These are phyloP conservation scores for Podila horticola DNA, from an alignment of 192 early-diverging fungal species.

Conservation along the genomic window DNA sequence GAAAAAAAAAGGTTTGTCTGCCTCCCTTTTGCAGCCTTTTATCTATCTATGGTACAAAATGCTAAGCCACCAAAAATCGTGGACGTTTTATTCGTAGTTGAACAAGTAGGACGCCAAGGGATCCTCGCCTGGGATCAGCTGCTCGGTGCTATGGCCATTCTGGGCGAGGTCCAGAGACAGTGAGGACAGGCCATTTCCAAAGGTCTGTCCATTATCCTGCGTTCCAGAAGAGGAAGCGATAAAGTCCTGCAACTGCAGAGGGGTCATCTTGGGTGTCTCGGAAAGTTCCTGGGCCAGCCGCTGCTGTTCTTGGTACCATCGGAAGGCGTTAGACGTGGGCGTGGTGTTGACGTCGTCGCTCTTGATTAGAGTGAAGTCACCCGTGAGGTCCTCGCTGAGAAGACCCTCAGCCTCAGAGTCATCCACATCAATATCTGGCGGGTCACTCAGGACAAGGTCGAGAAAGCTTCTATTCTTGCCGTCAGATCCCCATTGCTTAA, in stretches of 20 bases:
- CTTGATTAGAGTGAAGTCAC: not conserved
- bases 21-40: too few relatives aligned
- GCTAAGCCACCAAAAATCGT: too few relatives aligned
- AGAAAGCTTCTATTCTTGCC: slow-evolving; percentile 24
- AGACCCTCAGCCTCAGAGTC: slow-evolving; percentile 24
- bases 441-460: slow-evolving; percentile 46
- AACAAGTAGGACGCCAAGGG: slow-evolving; percentile 15
- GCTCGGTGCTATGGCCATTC: not conserved
- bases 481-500: slow-evolving; percentile 33
- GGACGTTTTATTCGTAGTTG: slow-evolving; percentile 4
- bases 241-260: slow-evolving; percentile 7
- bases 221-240: not conserved
- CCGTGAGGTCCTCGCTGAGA: slow-evolving; percentile 2
- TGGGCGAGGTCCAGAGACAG: not conserved
- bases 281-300: slow-evolving; percentile 28
- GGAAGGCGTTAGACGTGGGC: slow-evolving; percentile 35
- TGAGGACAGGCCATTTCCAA: not conserved
- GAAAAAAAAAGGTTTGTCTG: too few relatives aligned
- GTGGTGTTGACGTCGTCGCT: slow-evolving; percentile 12
- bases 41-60: too few relatives aligned
- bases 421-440: slow-evolving; percentile 30
- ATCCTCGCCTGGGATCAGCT: slow-evolving; percentile 24
- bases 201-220: not conserved
- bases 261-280: slow-evolving; percentile 20
- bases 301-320: slow-evolving; percentile 38